phyloP scores from a whole-genome alignment of 2,329 filamentous ascomycete species.

The Aspergillus oerlinghausenensis region DNA sequence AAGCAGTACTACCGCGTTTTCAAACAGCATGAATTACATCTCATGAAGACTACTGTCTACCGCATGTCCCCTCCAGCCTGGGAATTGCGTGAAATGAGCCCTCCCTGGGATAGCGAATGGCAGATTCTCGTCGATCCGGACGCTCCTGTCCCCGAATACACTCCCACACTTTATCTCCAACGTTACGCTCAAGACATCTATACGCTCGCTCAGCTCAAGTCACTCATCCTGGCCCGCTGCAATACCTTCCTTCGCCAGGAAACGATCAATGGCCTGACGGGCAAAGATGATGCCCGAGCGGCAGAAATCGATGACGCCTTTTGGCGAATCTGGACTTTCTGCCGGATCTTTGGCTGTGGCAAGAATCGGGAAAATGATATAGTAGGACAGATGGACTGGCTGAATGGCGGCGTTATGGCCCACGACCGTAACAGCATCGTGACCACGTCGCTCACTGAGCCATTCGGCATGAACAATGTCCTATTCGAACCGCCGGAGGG shows the following conservation, averaged over 20 bases:
- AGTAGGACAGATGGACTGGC: constrained; percentile 58
- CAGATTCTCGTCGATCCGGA: constrained; percentile 41
- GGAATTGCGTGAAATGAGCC: constrained; percentile 57
- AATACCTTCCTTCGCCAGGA: constrained; percentile 53
- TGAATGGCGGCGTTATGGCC: constrained; percentile 53
- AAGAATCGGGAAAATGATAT: constrained; percentile 57
- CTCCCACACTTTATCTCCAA: constrained; percentile 48
- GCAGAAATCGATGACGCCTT: constrained; percentile 57
- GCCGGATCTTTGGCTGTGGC: constrained; percentile 56
- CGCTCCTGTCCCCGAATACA: constrained; percentile 49
- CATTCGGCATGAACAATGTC: constrained; percentile 49
- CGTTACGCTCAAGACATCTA: constrained; percentile 51
- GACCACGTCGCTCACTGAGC: constrained; percentile 45
- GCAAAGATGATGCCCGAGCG: constrained; percentile 42
- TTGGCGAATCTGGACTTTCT: constrained; percentile 64
- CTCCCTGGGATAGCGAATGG: constrained; percentile 45
- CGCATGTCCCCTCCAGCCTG: constrained; percentile 56
- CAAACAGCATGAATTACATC: constrained; percentile 51
- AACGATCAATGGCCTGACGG: constrained; percentile 51
- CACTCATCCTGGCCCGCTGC: constrained; percentile 53
- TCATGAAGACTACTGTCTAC: constrained; percentile 49
- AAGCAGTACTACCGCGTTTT: constrained; percentile 55
- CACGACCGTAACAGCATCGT: constrained; percentile 38
- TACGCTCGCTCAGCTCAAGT: constrained; percentile 52
- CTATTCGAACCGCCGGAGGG: constrained; percentile 53